Percentiles rank a stretch among this genome's conserved stretches.
These are phyloP conservation scores for Phialophora tarda DNA, from an alignment of 2,329 filamentous ascomycete genomes.

Conservation along the genomic window DNA sequence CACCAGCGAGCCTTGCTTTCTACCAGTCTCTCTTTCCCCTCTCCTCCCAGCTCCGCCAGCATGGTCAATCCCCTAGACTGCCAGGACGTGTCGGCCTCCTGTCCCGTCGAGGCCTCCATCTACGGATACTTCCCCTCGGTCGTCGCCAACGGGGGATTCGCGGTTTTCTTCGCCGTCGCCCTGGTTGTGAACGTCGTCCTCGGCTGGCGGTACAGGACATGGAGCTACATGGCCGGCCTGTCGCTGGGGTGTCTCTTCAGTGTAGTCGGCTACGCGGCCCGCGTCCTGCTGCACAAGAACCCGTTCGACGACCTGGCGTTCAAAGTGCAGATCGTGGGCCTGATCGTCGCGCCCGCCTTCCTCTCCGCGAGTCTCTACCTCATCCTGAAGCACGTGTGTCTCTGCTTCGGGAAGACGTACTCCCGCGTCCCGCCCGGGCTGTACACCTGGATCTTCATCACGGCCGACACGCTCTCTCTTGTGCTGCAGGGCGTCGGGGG, in stretches of 20 bases:
- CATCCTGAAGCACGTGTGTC: background rate
- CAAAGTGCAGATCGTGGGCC: background rate
- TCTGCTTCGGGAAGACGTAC: background rate
- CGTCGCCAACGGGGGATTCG: background rate
- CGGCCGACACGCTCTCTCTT: background rate
- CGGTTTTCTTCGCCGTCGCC: background rate
- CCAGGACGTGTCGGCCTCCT: background rate
- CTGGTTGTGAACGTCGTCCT: background rate
- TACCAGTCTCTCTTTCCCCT: too few relatives aligned
- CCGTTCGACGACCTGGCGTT: background rate
- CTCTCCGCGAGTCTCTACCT: conserved; percentile 2
- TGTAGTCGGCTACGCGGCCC: background rate
- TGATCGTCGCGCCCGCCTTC: background rate
- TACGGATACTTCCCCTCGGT: background rate
- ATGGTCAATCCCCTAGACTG: too few relatives aligned
- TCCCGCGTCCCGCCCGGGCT: background rate
- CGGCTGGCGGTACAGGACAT: background rate
- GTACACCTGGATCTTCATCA: background rate
- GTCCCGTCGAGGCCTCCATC: background rate
- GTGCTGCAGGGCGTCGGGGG: background rate
- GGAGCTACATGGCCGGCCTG: background rate
- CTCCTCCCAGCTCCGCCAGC: too few relatives aligned
- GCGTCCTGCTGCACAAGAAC: background rate
- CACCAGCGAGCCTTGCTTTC: too few relatives aligned
- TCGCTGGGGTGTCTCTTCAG: background rate